These are phyloP conservation scores for Parastagonospora nodorum DNA, from an alignment of 2,329 filamentous ascomycete genomes.

Conservation along the genomic window DNA sequence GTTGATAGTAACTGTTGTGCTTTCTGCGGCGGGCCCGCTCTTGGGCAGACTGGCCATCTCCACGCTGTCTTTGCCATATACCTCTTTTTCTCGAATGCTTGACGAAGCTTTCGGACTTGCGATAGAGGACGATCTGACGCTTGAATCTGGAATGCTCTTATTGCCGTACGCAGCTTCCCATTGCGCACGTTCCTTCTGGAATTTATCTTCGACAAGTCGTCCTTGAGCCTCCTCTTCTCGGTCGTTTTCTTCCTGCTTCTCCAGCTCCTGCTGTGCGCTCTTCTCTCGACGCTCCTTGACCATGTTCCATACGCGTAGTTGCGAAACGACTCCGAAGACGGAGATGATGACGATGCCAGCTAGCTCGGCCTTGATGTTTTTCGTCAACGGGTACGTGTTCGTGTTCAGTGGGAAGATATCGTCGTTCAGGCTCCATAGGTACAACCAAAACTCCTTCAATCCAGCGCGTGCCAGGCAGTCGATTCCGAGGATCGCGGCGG, in stretches of 20 bases:
- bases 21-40: conserved; percentile 48
- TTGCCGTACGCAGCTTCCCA: conserved; percentile 83
- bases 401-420: conserved; percentile 76
- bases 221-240: conserved; percentile 73
- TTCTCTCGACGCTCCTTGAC: conserved; percentile 62
- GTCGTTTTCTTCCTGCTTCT: conserved; percentile 63
- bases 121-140: conserved; percentile 51
- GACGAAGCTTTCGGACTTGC: conserved; percentile 40
- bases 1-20: conserved; percentile 58
- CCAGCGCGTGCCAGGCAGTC: conserved; percentile 91
- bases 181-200: conserved; percentile 63
- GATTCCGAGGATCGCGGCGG: conserved; percentile 78
- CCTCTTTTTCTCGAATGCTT: conserved; percentile 42
- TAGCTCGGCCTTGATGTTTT: conserved; percentile 83
- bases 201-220: conserved; percentile 66
- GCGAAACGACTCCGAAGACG: conserved; percentile 77
- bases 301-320: conserved; percentile 84
- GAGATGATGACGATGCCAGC: conserved; percentile 77
- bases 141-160: conserved; percentile 58
- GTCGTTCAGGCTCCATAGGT: conserved; percentile 83
- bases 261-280: conserved; percentile 52
- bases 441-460: conserved; percentile 94
- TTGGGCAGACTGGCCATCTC: conserved; percentile 60
- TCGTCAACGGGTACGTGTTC: conserved; percentile 81
- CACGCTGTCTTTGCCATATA: conserved; percentile 54